Conservation (phyloP, 108 stramenopile species). For the Skeletonema marinoi region DNA sequence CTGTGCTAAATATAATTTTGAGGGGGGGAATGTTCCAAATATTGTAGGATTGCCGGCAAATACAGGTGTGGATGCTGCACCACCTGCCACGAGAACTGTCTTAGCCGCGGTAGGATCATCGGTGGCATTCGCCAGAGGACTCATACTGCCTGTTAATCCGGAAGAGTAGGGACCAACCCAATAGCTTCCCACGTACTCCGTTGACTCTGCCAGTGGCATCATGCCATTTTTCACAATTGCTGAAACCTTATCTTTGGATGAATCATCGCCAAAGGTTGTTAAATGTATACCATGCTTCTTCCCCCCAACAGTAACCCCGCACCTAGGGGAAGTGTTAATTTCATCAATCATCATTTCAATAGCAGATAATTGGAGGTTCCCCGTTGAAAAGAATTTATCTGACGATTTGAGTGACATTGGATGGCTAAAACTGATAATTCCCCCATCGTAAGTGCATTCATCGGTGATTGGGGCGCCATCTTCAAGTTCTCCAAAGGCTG, state of each 20-base stretch:
- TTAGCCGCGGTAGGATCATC: background rate
- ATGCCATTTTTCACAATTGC: background rate
- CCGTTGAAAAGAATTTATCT: constrained; percentile 1
- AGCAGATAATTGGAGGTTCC: background rate
- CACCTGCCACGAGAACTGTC: background rate
- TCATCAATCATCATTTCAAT: constrained; percentile 7
- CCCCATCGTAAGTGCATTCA: background rate
- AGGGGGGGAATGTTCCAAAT: constrained; percentile 10
- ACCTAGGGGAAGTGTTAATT: constrained; percentile 5
- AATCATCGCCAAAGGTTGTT: constrained; percentile 5
- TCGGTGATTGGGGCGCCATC: background rate
- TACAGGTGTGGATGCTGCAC: background rate
- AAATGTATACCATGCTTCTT: background rate
- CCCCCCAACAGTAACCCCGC: constrained; percentile 7
- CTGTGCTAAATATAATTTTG: constrained; percentile 1
- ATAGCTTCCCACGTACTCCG: background rate
- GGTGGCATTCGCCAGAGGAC: background rate
- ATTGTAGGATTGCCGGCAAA: constrained; percentile 2
- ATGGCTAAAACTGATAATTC: background rate
- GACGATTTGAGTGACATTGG: background rate
- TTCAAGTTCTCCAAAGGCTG: background rate
- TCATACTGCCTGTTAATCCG: constrained; percentile 2
- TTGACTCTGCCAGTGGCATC: background rate
- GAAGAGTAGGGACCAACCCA: constrained; percentile 9
- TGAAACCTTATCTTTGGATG: background rate